Evolutionary conservation across 2,329 filamentous ascomycete species (phyloP), one percentile per base, ranked within the genome.

Genomic region (Metarhizium humberi): DNA sequence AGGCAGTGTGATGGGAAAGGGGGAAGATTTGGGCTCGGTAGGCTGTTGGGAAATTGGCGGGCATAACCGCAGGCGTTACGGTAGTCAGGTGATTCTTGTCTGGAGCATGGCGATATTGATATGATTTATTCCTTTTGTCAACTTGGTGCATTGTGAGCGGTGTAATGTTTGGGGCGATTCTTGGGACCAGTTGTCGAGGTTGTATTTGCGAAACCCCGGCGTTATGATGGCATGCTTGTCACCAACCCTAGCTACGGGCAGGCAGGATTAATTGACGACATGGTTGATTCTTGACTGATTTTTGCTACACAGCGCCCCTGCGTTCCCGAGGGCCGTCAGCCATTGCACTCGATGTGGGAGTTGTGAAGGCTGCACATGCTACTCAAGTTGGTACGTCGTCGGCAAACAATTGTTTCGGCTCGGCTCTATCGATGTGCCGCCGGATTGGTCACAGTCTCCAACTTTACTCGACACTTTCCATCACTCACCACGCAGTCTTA

Each of bases 61-160:
- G 58, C 52, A 49, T 49, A 36, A 42, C 34, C 25, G 54, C 36
- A 51, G 67, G 67, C 66, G 66, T 69, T 68, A 61, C 60, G 66
- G 64, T 58, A 61, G 60, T 61, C 55, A 63, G 61, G 60, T 58
- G 61, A 62, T 60, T 63, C 58, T 61, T 68, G 60, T 59, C 58
- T 34, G 61, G 63, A 68, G 64, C 67, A 69, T 69, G 65, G 66
- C 66, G 66, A 63, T 62, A 62, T 63, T 62, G 60, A 66, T 61
- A 63, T 61, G 58, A 66, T 62, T 60, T 61, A 57, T 57, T 57
- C 34, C 53, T 57, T 63, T 58, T 57, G 48, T 62, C 56, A 55
- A 56, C 46, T 29, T 50, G 54, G 13, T 30, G 45, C 45, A 48
- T 48, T 48, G 45, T 48, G 45, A 48, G 45, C 45, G 45, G 13